Conservation (phyloP, 305 asterid species). For the Ilex paraguariensis region DNA sequence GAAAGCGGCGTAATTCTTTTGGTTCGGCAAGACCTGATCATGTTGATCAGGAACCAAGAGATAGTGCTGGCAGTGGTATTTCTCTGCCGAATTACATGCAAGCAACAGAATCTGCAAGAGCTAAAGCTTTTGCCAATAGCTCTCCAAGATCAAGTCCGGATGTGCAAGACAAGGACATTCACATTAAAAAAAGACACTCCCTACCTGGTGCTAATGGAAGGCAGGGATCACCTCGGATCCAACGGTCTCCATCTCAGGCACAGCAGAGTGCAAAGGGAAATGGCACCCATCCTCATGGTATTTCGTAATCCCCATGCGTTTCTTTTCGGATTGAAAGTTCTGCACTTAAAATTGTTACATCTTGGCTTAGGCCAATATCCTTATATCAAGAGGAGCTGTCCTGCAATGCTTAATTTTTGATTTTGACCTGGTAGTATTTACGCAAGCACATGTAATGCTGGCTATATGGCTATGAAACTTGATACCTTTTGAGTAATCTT, state of each 20-base stretch:
- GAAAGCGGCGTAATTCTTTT: slow-evolving; percentile 66
- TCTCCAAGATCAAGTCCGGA: slow-evolving; percentile 98
- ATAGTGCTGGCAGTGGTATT: slow-evolving; percentile 54
- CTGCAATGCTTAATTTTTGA: no score
- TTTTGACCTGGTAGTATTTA: no score
- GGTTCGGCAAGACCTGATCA: slow-evolving; percentile 61
- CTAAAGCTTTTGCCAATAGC: slow-evolving; percentile 66
- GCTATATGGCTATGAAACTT: no score
- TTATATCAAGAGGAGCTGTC: no score
- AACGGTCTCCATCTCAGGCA: slow-evolving; percentile 70
- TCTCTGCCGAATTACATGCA: slow-evolving; percentile 97
- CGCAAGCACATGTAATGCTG: no score
- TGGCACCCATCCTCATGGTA: slow-evolving; percentile 81
- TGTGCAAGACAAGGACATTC: slow-evolving; percentile 62
- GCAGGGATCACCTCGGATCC: slow-evolving; percentile 84
- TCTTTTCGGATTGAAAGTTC: no score
- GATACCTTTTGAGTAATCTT: no score
- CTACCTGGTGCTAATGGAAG: slow-evolving; percentile 66
- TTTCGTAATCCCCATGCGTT: slow-evolving; percentile 6
- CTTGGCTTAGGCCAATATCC: no score
- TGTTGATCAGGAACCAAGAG: slow-evolving; percentile 83
- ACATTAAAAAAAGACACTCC: slow-evolving; percentile 73
- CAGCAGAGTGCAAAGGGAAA: slow-evolving; percentile 66
- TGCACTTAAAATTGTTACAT: no score
- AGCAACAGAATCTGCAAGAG: slow-evolving; percentile 95